Conservation (phyloP, 2,329 filamentous ascomycete genomes). For the Fusarium irregulare region DNA sequence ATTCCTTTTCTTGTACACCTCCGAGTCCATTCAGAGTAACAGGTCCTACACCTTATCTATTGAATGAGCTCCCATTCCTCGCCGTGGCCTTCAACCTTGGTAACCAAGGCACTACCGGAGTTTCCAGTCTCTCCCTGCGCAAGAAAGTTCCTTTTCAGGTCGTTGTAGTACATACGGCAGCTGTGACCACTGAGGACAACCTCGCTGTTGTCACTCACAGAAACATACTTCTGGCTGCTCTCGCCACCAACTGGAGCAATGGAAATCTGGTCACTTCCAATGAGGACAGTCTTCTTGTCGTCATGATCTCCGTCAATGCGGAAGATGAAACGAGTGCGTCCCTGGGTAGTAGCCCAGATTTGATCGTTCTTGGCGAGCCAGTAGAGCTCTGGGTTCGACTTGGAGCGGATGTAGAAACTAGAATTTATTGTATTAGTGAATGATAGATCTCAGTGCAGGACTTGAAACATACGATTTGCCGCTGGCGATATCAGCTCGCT, state of each 20-base stretch:
- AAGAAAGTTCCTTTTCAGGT: slow-evolving; percentile 9
- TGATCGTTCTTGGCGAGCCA: background rate
- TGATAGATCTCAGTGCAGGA: fast-evolving
- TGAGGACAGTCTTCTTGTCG: background rate
- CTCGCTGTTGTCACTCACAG: background rate
- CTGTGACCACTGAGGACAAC: background rate
- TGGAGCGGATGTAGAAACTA: slow-evolving; percentile 19
- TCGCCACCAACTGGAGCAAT: background rate
- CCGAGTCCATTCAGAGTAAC: too few relatives aligned
- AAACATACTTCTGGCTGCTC: slow-evolving; percentile 2
- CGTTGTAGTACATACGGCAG: slow-evolving; percentile 1
- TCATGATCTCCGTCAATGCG: background rate
- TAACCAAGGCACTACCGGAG: background rate
- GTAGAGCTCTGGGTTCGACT: slow-evolving; percentile 3
- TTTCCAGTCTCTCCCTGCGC: background rate
- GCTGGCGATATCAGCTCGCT: background rate
- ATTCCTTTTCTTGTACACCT: too few relatives aligned
- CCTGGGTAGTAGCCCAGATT: background rate
- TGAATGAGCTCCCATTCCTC: background rate
- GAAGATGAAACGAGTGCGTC: slow-evolving; percentile 7
- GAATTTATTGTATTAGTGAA: fast-evolving
- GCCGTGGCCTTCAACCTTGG: background rate
- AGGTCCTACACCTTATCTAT: too few relatives aligned
- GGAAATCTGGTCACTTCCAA: slow-evolving; percentile 1
- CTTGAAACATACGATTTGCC: background rate